phyloP scores from a whole-genome alignment of 768 basidiomycete species.

The Leucocoprinus sp. region DNA sequence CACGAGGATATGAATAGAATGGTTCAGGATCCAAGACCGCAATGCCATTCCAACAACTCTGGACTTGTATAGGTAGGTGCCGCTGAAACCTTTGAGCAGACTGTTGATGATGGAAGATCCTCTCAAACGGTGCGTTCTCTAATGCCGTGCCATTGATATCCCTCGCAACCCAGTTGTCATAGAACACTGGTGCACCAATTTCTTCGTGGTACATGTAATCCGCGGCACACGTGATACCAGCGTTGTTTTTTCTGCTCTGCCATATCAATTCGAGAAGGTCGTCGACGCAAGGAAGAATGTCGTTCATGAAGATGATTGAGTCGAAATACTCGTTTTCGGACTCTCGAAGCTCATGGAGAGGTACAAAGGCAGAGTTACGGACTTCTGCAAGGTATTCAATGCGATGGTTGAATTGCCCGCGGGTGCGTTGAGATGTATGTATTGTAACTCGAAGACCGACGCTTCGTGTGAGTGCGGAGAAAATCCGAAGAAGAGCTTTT shows the following conservation, averaged over 20 bases:
- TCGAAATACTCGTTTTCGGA: conserved; percentile 92
- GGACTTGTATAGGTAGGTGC: conserved; percentile 93
- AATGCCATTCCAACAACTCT: conserved; percentile 98
- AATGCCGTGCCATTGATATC: conserved; percentile 98
- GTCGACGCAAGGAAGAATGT: conserved; percentile 95
- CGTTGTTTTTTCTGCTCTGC: conserved; percentile 89
- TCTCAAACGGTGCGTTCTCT: conserved; percentile 95
- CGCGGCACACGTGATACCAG: conserved; percentile 95
- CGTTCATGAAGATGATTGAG: conserved; percentile 98
- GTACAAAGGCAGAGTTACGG: conserved; percentile 95
- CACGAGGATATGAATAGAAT: conserved; percentile 85
- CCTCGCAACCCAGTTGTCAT: conserved; percentile 97
- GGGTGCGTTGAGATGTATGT: conserved; percentile 83
- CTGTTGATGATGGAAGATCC: conserved; percentile 79
- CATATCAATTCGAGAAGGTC: conserved; percentile 97
- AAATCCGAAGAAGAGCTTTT: conserved; percentile 90
- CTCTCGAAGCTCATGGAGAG: conserved; percentile 89
- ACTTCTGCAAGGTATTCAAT: conserved; percentile 99
- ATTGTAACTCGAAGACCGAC: conserved; percentile 93
- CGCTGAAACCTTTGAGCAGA: conserved; percentile 78
- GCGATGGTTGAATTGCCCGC: conserved; percentile 96
- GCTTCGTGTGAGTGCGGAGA: conserved; percentile 83
- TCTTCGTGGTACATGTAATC: conserved; percentile 99
- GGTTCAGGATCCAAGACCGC: conserved; percentile 94
- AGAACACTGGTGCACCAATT: conserved; percentile 89